Evolutionary conservation across 441 rosid species (phyloP).

Genomic region (Dalechampia spathulata): DNA sequence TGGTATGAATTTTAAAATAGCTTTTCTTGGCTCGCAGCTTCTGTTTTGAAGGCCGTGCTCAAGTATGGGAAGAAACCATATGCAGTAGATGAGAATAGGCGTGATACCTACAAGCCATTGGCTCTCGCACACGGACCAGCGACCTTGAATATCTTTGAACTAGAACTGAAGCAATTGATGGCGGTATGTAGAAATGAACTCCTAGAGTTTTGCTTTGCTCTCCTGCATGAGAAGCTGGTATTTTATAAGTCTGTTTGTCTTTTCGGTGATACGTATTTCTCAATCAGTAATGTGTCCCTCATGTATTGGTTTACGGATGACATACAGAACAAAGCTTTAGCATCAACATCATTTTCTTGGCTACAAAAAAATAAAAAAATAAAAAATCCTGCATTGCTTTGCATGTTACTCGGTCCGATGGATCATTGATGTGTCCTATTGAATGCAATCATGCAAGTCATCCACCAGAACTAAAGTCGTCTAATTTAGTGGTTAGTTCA

Average conservation of each 20-base stretch:
- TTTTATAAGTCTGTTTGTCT: background rate
- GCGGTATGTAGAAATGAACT: conserved; percentile 37
- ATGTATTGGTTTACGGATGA: background rate
- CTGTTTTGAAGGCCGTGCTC: conserved; percentile 64
- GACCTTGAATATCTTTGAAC: conserved; percentile 35
- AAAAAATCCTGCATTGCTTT: background rate
- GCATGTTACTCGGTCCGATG: background rate
- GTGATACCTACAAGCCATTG: conserved; percentile 45
- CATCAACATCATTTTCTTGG: background rate
- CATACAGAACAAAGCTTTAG: background rate
- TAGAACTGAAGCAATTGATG: conserved; percentile 56
- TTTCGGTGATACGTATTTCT: background rate
- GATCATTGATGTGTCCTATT: background rate
- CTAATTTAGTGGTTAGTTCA: background rate
- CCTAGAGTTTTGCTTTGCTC: background rate
- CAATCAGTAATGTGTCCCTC: background rate
- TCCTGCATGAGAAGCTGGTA: too few species aligned
- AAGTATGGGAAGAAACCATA: conserved; percentile 66
- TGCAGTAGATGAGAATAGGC: conserved; percentile 59
- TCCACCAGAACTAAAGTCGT: background rate
- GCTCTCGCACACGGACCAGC: conserved; percentile 34
- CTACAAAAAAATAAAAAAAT: background rate
- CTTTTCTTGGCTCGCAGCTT: conserved; percentile 39
- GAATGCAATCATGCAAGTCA: background rate
- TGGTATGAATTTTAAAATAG: conserved; percentile 1